These are phyloP conservation scores for Fusarium praegraminearum DNA, from an alignment of 2,329 filamentous ascomycete species.

Conservation along the genomic window DNA sequence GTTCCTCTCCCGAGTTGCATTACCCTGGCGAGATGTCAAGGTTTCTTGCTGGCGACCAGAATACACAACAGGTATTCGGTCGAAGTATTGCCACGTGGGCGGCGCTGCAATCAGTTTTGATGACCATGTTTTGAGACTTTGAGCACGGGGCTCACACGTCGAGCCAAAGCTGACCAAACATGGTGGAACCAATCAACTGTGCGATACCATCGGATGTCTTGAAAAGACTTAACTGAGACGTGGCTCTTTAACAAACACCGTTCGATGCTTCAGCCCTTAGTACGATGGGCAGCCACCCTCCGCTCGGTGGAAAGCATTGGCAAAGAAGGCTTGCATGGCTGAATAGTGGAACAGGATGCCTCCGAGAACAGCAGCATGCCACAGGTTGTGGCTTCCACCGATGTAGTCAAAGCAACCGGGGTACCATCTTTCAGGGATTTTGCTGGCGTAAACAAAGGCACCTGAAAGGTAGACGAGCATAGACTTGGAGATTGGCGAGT, in stretches of 20 bases:
- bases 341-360: conserved; percentile 98
- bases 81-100: neutral
- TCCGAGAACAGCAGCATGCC: conserved; percentile 93
- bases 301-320: conserved; percentile 77
- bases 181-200: neutral
- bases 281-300: conserved; percentile 68
- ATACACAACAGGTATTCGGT: neutral
- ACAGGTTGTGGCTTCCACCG: conserved; percentile 95
- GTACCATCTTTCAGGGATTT: conserved; percentile 91
- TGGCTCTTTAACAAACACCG: neutral
- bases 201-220: neutral
- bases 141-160: neutral
- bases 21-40: neutral
- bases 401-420: conserved; percentile 96
- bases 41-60: neutral
- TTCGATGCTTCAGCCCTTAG: conserved; percentile 47
- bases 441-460: conserved; percentile 88
- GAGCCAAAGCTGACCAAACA: neutral
- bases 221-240: neutral
- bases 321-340: conserved; percentile 96
- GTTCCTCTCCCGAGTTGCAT: neutral
- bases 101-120: neutral
- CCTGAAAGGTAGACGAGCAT: conserved; percentile 87
- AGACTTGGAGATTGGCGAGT: conserved; percentile 86
- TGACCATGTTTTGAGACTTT: neutral